Percentiles rank a stretch among this genome's conserved stretches.
phyloP scores from a whole-genome alignment of 306 rosid genomes.

The Prunus armeniaca region DNA sequence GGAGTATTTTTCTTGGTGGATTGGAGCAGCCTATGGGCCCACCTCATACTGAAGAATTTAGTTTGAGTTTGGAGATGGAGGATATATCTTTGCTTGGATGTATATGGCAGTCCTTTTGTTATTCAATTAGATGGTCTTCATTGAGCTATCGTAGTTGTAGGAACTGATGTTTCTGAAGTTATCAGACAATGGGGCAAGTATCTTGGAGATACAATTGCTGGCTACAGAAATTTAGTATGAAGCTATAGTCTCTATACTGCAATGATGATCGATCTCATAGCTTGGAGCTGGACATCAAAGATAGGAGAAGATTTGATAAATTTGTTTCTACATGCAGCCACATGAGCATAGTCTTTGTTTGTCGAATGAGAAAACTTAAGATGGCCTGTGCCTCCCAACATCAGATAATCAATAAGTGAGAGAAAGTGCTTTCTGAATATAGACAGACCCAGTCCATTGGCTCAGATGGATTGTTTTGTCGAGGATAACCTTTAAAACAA shows the following conservation, averaged over 20 bases:
- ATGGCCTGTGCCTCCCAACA: neutral
- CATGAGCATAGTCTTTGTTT: neutral
- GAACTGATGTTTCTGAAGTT: neutral
- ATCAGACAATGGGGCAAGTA: neutral
- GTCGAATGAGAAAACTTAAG: neutral
- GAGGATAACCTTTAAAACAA: neutral
- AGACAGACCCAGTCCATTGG: slow-evolving; percentile 3
- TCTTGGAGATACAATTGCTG: neutral
- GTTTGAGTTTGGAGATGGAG: neutral
- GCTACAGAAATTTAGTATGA: neutral
- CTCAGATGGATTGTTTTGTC: neutral
- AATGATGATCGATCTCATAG: neutral
- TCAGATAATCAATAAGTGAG: neutral
- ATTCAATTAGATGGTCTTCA: neutral
- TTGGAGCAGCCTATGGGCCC: neutral
- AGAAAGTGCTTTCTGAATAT: neutral
- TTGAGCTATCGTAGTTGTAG: neutral
- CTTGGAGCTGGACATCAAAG: neutral
- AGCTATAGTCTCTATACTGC: neutral
- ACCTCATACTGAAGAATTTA: neutral
- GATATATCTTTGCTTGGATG: neutral
- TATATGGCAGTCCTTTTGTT: neutral
- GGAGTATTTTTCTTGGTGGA: neutral
- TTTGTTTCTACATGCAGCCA: neutral
- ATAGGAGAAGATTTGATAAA: neutral